phyloP scores from a whole-genome alignment of 2,329 filamentous ascomycete genomes.

The Pleoardoris graminearum region DNA sequence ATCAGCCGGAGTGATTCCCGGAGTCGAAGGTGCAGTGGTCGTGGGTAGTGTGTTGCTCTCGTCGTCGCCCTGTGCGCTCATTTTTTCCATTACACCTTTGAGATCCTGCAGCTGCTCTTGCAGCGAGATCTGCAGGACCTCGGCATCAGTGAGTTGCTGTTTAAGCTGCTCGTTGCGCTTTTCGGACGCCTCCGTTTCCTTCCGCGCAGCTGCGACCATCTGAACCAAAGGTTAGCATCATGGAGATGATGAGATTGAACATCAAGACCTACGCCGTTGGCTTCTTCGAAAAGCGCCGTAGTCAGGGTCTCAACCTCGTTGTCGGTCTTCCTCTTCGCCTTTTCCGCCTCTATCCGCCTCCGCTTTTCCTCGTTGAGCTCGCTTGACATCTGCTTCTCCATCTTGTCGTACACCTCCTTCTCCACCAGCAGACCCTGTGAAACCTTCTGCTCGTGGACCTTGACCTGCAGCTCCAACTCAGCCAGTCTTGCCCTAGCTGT shows the following conservation, averaged over 20 bases:
- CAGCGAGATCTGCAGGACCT: conserved; percentile 81
- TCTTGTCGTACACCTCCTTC: conserved; percentile 69
- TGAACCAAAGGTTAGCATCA: conserved; percentile 36
- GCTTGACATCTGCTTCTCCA: conserved; percentile 45
- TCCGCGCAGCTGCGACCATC: conserved; percentile 91
- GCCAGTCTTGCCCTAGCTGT: conserved; percentile 67
- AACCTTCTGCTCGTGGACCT: conserved; percentile 71
- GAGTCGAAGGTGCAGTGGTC: conserved; percentile 73
- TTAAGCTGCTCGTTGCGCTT: conserved; percentile 87
- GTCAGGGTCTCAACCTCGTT: conserved; percentile 89
- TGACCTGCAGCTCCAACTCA: conserved; percentile 69
- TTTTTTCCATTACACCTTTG: conserved; percentile 88
- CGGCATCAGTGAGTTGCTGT: conserved; percentile 82
- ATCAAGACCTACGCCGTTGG: conserved; percentile 69
- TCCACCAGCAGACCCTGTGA: conserved; percentile 75
- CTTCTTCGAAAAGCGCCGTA: conserved; percentile 93
- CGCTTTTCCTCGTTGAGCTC: conserved; percentile 50
- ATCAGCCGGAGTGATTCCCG: conserved; percentile 63
- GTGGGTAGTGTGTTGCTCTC: conserved; percentile 68
- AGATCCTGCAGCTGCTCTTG: conserved; percentile 91
- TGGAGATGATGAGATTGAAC: neutral
- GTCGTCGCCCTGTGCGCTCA: conserved; percentile 75
- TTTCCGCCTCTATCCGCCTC: conserved; percentile 49
- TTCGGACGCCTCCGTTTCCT: conserved; percentile 77
- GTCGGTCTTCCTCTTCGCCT: conserved; percentile 85